Base-by-base conservation (phyloP, 495 filamentous ascomycete genomes). In the Cryomyces minteri region DNA sequence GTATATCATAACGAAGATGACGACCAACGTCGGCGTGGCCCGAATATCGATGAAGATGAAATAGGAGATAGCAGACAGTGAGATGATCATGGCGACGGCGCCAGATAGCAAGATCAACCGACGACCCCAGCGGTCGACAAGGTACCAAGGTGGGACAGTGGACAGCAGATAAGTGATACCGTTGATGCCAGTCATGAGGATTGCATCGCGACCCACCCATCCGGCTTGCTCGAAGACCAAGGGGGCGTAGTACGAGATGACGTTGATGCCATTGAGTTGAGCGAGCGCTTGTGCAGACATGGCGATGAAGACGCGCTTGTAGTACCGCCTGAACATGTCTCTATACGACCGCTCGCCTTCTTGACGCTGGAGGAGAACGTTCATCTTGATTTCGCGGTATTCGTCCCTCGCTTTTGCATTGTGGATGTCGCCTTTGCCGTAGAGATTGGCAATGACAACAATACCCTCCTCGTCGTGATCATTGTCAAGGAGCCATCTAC, bases 381-480 rank as follows among this genome's bases (percentile, higher is more conserved):
- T 78, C 84, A 94, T 88, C 67, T 98, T 98, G 63, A 98, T 98
- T 51, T 98, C 90, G 48, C 90, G 82, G 57, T 92, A 98, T 58
- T 98, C 90, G 32, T 90, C 84, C 28, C 85, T 73, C 5, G 92
- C 90, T 54, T 86, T 84, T 33, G 81, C 69, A 54, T 93, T 85
- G 61, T 93, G 84, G 41, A 94, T 82, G 61, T 98, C 90, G 34
- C 90, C 90, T 52, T 82, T 85, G 12, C 92, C 90, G 54, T 96
- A 95, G 9, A 96, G 73, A 59, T 95, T 95, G 25, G 92, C 92
- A 59, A 98, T 94, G 10, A 98, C 92, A 5, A 94, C 77, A 60
- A 96, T 94, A 29, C 90, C 90, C 59, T 98, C 92, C 58, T 98
- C 90, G 56, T 98, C 90, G 58, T 94, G 82, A 56, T 98, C 92